A percentile compares a stretch with the other conserved stretches of the same genome.
Evolutionary conservation across 75 land plant species (phyloP).

Genomic region (Isoetes taiwanensis): DNA sequence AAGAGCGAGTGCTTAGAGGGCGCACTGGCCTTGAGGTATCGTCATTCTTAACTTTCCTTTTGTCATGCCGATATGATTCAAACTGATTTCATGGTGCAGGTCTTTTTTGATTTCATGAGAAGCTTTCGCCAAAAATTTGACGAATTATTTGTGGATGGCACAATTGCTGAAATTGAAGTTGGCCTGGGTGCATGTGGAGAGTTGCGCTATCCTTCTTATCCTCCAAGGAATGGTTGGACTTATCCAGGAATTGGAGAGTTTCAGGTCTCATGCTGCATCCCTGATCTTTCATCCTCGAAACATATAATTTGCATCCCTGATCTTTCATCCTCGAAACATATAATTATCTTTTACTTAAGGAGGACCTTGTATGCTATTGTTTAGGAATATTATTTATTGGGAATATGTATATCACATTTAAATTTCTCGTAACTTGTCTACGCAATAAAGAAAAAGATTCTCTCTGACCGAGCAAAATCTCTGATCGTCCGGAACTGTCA

Average conservation of each 20-base stretch:
- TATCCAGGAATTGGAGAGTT: slow-evolving; percentile 97
- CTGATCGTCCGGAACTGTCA: no score
- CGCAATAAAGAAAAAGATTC: no score
- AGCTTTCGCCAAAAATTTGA: slow-evolving; percentile 82
- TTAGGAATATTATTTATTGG: no score
- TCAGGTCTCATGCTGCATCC: slow-evolving; percentile 57
- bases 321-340: no score
- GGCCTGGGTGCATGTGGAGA: slow-evolving; percentile 98
- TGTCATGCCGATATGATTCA: background rate
- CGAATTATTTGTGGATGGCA: slow-evolving; percentile 65
- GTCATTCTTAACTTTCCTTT: background rate
- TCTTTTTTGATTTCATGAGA: slow-evolving; percentile 94
- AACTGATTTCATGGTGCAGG: slow-evolving; percentile 29
- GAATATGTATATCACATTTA: no score
- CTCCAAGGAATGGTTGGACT: slow-evolving; percentile 85
- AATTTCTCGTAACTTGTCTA: no score
- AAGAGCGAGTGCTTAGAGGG: slow-evolving; percentile 65
- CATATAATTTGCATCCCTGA: no score
- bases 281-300: no score
- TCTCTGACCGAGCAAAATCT: no score
- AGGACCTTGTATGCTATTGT: no score
- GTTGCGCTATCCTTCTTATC: slow-evolving; percentile 88
- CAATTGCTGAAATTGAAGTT: slow-evolving; percentile 64
- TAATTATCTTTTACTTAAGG: no score
- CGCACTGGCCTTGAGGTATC: slow-evolving; percentile 89